A percentile compares a stretch with the other conserved stretches of the same genome.
phyloP scores from a whole-genome alignment of 73 alveolate genomes.

The Breviolum minutum region DNA sequence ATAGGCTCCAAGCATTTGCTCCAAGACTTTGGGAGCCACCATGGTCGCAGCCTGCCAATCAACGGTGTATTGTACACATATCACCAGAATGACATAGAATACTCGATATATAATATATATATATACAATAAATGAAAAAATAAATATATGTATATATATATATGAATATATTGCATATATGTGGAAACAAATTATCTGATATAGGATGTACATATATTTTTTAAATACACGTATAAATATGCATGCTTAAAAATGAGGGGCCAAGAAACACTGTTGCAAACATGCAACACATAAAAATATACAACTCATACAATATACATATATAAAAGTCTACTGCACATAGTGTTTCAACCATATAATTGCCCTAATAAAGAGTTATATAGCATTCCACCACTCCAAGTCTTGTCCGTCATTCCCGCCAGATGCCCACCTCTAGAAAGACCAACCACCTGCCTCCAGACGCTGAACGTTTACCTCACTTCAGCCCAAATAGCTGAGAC shows the following conservation, averaged over 20 bases:
- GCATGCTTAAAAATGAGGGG: background rate
- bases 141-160: background rate
- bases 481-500: too few species aligned
- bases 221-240: too few species aligned
- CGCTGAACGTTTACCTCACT: background rate
- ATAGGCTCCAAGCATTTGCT: background rate
- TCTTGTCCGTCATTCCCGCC: too few species aligned
- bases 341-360: too few species aligned
- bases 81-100: too few species aligned
- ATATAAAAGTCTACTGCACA: too few species aligned
- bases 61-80: background rate
- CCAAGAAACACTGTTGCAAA: too few species aligned
- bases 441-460: constrained; percentile 1
- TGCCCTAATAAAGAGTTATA: too few species aligned
- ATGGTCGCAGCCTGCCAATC: constrained; percentile 23
- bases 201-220: background rate
- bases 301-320: too few species aligned
- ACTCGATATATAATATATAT: background rate
- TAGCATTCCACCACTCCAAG: too few species aligned
- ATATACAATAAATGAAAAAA: too few species aligned
- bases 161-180: background rate
- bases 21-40: constrained; percentile 4
- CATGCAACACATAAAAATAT: too few species aligned
- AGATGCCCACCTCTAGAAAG: background rate
- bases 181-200: background rate